phyloP scores from a whole-genome alignment of 169 alveolate species.

The Condylostoma magnum region DNA sequence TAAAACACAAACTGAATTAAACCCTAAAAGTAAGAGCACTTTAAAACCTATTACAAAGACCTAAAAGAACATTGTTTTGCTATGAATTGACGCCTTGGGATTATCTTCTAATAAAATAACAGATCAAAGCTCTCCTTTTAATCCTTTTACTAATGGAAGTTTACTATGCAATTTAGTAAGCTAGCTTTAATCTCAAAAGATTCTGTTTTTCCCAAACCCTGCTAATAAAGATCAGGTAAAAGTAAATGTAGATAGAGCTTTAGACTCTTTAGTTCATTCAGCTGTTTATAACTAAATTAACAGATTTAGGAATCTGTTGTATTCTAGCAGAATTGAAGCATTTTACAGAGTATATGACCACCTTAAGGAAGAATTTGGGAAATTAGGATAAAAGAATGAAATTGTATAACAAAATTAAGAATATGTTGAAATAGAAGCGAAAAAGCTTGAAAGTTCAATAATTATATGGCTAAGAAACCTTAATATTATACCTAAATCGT shows the following conservation, averaged over 20 bases:
- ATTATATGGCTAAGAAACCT: neutral
- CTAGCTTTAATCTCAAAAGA: no score
- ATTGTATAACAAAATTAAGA: neutral
- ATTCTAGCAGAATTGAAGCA: no score
- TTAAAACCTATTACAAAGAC: no score
- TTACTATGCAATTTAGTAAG: no score
- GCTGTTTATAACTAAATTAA: conserved; percentile 7
- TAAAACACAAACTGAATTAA: no score
- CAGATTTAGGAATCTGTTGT: neutral
- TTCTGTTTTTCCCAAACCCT: neutral
- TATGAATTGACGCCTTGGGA: no score
- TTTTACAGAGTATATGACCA: neutral
- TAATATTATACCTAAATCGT: neutral
- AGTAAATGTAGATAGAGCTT: neutral
- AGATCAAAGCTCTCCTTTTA: no score
- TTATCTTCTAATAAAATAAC: no score
- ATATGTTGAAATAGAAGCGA: neutral
- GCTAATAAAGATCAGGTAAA: neutral
- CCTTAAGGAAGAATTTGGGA: neutral
- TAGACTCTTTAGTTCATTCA: no score
- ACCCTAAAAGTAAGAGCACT: no score
- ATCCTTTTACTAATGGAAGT: no score
- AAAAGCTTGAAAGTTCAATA: neutral
- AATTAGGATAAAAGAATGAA: neutral
- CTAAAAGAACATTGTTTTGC: no score